A percentile compares a stretch with the other conserved stretches of the same genome.
Evolutionary conservation across 2,329 filamentous ascomycete species (phyloP).

Genomic region (Sarocladium kiliense): DNA sequence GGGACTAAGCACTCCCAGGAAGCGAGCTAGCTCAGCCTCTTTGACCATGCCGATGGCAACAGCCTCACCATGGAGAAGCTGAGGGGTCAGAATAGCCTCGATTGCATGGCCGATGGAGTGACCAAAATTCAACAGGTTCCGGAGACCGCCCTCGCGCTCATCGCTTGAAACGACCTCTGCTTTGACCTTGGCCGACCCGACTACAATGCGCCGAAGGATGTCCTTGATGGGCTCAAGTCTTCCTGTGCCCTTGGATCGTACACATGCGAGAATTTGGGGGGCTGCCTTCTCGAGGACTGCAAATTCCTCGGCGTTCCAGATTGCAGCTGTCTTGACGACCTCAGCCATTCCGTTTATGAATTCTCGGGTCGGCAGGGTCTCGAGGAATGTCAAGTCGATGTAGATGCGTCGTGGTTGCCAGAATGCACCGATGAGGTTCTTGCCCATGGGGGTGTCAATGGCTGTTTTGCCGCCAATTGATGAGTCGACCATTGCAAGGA

Average conservation of each 20-base stretch:
- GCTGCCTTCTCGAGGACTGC: conserved; percentile 78
- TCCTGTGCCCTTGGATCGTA: conserved; percentile 32
- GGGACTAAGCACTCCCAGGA: conserved; percentile 78
- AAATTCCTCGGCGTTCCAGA: conserved; percentile 89
- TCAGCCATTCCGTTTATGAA: conserved; percentile 99
- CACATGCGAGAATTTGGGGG: conserved; percentile 57
- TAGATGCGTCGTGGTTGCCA: conserved; percentile 95
- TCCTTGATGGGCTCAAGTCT: conserved; percentile 67
- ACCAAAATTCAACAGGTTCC: conserved; percentile 94
- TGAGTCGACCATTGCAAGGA: conserved; percentile 96
- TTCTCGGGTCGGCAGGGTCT: conserved; percentile 83
- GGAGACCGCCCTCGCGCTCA: conserved; percentile 87
- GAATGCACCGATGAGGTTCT: conserved; percentile 93
- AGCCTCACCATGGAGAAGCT: conserved; percentile 91
- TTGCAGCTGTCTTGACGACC: conserved; percentile 95
- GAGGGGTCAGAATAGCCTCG: conserved; percentile 90
- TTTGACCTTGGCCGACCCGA: conserved; percentile 90
- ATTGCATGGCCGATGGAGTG: conserved; percentile 97
- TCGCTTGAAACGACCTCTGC: conserved; percentile 91
- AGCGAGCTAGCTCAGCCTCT: conserved; percentile 88
- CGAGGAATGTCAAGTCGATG: conserved; percentile 86
- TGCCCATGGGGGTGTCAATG: conserved; percentile 92
- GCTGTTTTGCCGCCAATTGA: conserved; percentile 98
- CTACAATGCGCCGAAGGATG: conserved; percentile 71
- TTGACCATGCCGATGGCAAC: conserved; percentile 98